These are phyloP conservation scores for Leishmania lainsoni DNA, from an alignment of 208 protist genomes.

Conservation along the genomic window DNA sequence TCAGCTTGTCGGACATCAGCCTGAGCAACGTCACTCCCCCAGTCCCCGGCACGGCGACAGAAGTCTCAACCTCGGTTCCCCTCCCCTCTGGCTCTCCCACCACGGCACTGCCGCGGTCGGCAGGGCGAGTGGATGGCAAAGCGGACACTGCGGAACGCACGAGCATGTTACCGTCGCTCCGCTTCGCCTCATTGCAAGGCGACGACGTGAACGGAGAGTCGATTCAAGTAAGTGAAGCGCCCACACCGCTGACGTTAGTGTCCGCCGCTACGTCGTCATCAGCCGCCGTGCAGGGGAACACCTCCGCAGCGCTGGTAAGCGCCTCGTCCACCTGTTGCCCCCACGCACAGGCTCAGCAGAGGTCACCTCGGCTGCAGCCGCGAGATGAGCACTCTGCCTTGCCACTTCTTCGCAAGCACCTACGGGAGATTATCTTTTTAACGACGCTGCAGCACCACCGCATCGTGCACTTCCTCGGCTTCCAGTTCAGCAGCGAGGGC, in stretches of 20 bases:
- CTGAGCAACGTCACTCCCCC: neutral
- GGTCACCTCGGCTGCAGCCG: neutral
- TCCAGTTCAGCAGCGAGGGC: slow-evolving; percentile 45
- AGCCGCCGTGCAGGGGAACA: neutral
- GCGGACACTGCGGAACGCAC: neutral
- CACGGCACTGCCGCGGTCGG: neutral
- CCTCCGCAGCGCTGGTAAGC: slow-evolving; percentile 10
- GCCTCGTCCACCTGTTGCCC: neutral
- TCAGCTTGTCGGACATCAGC: slow-evolving; percentile 8
- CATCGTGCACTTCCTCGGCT: slow-evolving; percentile 87
- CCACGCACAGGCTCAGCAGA: neutral
- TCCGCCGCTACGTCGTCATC: neutral
- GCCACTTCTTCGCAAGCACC: slow-evolving; percentile 40
- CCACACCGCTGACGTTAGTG: neutral
- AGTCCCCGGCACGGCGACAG: neutral
- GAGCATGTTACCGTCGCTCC: neutral
- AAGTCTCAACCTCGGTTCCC: neutral
- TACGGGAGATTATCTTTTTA: slow-evolving; percentile 81
- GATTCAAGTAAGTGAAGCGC: slow-evolving; percentile 4
- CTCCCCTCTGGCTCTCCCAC: slow-evolving; percentile 1
- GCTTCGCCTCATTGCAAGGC: neutral
- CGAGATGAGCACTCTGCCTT: slow-evolving; percentile 8
- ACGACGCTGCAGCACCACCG: slow-evolving; percentile 69
- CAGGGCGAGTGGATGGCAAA: neutral
- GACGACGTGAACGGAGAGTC: slow-evolving; percentile 17